Evolutionary conservation across 2,329 filamentous ascomycete species (phyloP), one percentile per base, ranked within the genome.

Genomic region (Fusarium proliferatum): DNA sequence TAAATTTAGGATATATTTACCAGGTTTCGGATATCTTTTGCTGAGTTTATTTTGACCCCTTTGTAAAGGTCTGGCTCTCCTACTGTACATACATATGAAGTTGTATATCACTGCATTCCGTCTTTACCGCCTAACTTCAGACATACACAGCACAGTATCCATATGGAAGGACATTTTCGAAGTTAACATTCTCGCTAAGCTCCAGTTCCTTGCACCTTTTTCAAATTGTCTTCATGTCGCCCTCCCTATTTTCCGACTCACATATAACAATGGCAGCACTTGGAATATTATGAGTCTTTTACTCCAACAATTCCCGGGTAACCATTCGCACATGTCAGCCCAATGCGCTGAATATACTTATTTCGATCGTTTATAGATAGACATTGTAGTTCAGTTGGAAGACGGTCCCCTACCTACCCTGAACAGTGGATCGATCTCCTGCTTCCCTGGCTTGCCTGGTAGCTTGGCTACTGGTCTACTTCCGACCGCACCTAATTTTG

Each of bases 401-500:
- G 51, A 53, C 23, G 13, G 19, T 34, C 30, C 21, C 28, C 53
- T 57, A 33, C n/a, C 39, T 57, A 33, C 39, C 34, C 33, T 39
- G 34, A 51, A 30, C 33, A 41, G 38, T 30, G 30, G 38, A 36
- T 26, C n/a, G 38, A 36, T 26, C n/a, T 34, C 33, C 49, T 53
- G 49, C n/a, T 28, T 43, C 52, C 49, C 34, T 67, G 51, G 45
- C 28, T 30, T 30, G 30, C 30, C 11, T 33, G 33, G 13, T 16
- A 34, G 33, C 33, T 11, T 34, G 33, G 33, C 33, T 34, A 34
- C 33, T 41, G 39, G 39, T 41, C 39, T 41, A 41, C 33, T 52
- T 51, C 28, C 28, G 48, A 33, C 28, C 67, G 30, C 61, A 65
- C 33, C 60, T 55, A 45, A 42, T 52, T 53, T 53, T 74, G 70